A percentile compares a stretch with the other conserved stretches of the same genome.
These are phyloP conservation scores for Melanopsichium pennsylvanicum DNA, from an alignment of 1,284 basidiomycete genomes.

Conservation along the genomic window DNA sequence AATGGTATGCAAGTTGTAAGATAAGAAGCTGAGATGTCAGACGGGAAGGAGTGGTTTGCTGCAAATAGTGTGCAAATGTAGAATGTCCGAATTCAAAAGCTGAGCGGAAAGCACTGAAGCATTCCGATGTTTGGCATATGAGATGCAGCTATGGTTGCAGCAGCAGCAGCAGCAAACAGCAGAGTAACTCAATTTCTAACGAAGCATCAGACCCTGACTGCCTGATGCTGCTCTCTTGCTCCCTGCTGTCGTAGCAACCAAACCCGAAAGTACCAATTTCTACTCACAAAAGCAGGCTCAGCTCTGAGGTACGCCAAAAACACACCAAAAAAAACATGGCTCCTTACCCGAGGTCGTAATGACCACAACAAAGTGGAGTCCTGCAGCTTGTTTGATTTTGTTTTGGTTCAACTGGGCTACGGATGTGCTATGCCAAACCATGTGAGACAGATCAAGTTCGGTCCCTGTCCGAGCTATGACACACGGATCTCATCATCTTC, in stretches of 20 bases:
- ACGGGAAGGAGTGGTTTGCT: neutral
- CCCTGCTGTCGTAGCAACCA: too few species aligned
- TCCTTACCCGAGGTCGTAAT: neutral
- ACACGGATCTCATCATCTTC: too few species aligned
- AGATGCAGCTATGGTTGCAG: slow-evolving; percentile 3
- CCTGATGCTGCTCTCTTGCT: neutral
- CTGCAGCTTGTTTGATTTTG: neutral
- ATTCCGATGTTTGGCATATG: slow-evolving; percentile 19
- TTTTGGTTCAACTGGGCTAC: neutral
- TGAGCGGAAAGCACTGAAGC: slow-evolving; percentile 1
- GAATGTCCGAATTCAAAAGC: too few species aligned
- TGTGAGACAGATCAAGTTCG: too few species aligned
- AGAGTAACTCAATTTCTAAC: neutral
- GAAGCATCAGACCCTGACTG: neutral
- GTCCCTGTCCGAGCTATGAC: too few species aligned
- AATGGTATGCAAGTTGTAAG: too few species aligned
- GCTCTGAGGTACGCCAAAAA: too few species aligned
- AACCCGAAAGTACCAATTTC: too few species aligned
- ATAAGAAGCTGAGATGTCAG: neutral
- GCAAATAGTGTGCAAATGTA: too few species aligned
- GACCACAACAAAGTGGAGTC: neutral
- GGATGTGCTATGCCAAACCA: too few species aligned
- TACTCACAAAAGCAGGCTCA: neutral
- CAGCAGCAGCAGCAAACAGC: slow-evolving; percentile 5
- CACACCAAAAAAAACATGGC: neutral